A percentile compares a stretch with the other conserved stretches of the same genome.
Evolutionary conservation across 1,284 basidiomycete species (phyloP).

Genomic region (Pascua sp.): DNA sequence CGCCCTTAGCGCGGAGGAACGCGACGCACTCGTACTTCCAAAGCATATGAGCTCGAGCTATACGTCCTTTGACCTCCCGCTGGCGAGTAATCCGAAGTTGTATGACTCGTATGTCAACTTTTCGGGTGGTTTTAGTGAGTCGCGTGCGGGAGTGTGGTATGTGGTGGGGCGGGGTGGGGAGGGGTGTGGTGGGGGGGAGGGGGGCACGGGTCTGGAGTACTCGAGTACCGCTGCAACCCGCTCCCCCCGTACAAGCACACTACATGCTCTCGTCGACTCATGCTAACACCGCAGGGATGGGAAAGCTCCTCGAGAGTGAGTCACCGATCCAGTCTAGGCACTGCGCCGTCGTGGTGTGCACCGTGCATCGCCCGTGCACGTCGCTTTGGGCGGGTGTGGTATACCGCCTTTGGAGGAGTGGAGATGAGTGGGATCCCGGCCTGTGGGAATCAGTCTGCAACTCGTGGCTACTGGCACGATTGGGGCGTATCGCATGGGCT

Average conservation of each 20-base stretch:
- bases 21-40: slow-evolving; percentile 28
- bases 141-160: neutral
- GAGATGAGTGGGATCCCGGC: no score
- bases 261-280: neutral
- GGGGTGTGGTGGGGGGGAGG: no score
- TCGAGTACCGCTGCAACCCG: no score
- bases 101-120: slow-evolving; percentile 47
- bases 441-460: no score
- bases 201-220: no score
- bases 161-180: no score
- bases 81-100: slow-evolving; percentile 38
- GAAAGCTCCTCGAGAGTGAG: slow-evolving; percentile 48
- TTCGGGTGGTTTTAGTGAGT: slow-evolving; percentile 46
- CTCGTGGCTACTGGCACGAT: no score
- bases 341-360: neutral
- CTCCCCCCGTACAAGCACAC: no score
- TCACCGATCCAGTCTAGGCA: neutral
- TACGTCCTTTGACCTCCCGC: slow-evolving; percentile 45
- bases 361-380: neutral
- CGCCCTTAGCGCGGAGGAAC: slow-evolving; percentile 15
- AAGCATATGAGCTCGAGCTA: slow-evolving; percentile 48
- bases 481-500: no score
- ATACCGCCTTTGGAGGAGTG: no score
- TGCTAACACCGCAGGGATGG: slow-evolving; percentile 37
- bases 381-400: no score